Evolutionary conservation across 257 asterid species (phyloP).

Genomic region (Ehretia macrophylla): DNA sequence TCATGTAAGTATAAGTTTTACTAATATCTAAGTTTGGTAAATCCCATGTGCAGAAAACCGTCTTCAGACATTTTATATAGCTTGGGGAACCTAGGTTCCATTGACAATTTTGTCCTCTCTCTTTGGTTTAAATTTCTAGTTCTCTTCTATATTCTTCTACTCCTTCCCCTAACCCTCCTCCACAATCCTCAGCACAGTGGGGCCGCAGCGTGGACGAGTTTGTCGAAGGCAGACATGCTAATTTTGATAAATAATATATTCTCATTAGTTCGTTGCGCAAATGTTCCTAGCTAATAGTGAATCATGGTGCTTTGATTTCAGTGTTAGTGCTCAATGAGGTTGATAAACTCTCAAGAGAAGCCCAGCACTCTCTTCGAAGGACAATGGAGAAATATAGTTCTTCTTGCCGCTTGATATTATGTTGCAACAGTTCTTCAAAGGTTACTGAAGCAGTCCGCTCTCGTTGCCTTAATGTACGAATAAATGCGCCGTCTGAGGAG

Average conservation of each 20-base stretch:
- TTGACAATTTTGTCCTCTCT: too few species aligned
- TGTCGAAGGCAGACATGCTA: neutral
- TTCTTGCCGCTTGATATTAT: slow-evolving; percentile 83
- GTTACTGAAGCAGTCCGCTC: slow-evolving; percentile 98
- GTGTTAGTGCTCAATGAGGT: slow-evolving; percentile 94
- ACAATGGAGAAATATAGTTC: slow-evolving; percentile 98
- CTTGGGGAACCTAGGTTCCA: too few species aligned
- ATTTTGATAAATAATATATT: neutral
- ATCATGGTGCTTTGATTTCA: slow-evolving; percentile 26
- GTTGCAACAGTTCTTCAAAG: slow-evolving; percentile 97
- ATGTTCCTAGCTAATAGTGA: slow-evolving; percentile 22
- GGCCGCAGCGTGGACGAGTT: too few species aligned
- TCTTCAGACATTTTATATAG: too few species aligned
- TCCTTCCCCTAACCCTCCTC: too few species aligned
- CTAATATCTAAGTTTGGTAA: too few species aligned
- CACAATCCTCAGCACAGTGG: too few species aligned
- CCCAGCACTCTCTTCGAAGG: slow-evolving; percentile 96
- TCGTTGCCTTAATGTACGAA: slow-evolving; percentile 88
- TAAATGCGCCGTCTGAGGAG: slow-evolving; percentile 75
- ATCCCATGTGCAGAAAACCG: too few species aligned
- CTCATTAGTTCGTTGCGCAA: slow-evolving; percentile 6
- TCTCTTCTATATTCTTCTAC: too few species aligned
- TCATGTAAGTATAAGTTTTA: too few species aligned
- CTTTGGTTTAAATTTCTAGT: too few species aligned
- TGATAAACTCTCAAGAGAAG: slow-evolving; percentile 97